Conservation (phyloP, 1,139 yeast species). For the Scheffersomyces insectosa region DNA sequence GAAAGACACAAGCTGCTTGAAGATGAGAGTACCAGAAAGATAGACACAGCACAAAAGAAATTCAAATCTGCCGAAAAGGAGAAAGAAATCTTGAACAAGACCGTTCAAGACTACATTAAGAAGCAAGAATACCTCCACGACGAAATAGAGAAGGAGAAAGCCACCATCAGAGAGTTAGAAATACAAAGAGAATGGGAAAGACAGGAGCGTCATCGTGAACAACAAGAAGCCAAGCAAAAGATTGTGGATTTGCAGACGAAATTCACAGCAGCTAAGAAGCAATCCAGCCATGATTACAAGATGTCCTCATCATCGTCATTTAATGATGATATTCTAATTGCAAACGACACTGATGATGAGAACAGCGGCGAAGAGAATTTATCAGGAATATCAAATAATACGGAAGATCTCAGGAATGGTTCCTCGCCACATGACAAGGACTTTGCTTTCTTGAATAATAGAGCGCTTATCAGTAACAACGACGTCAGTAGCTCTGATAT, state of each 20-base stretch:
- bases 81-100: conserved; percentile 9
- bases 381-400: not conserved
- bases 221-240: not conserved
- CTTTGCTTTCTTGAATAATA: not conserved
- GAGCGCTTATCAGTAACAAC: not conserved
- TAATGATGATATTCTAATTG: not conserved
- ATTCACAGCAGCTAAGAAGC: not conserved
- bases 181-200: not conserved
- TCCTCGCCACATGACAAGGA: not conserved
- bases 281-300: not conserved
- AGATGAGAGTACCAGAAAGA: conserved; percentile 16
- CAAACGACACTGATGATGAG: not conserved
- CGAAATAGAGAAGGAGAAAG: conserved; percentile 3
- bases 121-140: not conserved
- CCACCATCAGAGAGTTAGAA: conserved; percentile 2
- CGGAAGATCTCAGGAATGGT: too few relatives aligned
- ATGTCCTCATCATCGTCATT: not conserved
- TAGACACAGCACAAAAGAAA: conserved; percentile 21
- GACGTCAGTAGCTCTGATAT: not conserved
- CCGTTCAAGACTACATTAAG: conserved; percentile 4
- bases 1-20: conserved; percentile 21
- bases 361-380: not conserved
- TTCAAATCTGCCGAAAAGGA: conserved; percentile 5
- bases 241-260: not conserved
- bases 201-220: not conserved